These are phyloP conservation scores for Ambrosia trifida DNA, from an alignment of 129 eudicot species.

Conservation along the genomic window DNA sequence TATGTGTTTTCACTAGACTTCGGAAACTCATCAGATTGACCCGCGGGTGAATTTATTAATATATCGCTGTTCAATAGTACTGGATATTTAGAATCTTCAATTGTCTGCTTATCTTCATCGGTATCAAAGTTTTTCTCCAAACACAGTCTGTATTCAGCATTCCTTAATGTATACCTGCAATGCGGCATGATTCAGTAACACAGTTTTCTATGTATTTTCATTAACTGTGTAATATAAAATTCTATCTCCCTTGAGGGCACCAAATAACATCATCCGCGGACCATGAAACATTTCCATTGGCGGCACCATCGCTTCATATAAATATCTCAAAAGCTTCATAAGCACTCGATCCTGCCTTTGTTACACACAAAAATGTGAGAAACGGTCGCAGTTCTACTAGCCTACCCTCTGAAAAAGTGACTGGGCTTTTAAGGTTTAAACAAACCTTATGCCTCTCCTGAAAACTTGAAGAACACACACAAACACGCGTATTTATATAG, in stretches of 20 bases:
- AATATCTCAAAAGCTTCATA: neutral
- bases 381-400: neutral
- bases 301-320: neutral
- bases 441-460: neutral
- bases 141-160: conserved; percentile 96
- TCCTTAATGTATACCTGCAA: conserved; percentile 84
- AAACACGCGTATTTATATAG: neutral
- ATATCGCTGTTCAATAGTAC: conserved; percentile 42
- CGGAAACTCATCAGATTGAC: conserved; percentile 42
- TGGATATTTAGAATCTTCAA: conserved; percentile 50
- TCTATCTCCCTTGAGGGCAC: neutral
- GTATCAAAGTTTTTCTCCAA: conserved; percentile 90
- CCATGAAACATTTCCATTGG: neutral
- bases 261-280: neutral
- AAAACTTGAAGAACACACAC: neutral
- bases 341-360: neutral
- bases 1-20: conserved; percentile 40
- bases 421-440: neutral
- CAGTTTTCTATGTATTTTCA: neutral
- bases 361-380: neutral
- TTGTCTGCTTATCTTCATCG: conserved; percentile 49
- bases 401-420: neutral
- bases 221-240: neutral
- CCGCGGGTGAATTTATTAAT: conserved; percentile 13
- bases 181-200: conserved; percentile 2